phyloP scores from a whole-genome alignment of 495 filamentous ascomycete genomes.

The Hypoxylon cercidicola region DNA sequence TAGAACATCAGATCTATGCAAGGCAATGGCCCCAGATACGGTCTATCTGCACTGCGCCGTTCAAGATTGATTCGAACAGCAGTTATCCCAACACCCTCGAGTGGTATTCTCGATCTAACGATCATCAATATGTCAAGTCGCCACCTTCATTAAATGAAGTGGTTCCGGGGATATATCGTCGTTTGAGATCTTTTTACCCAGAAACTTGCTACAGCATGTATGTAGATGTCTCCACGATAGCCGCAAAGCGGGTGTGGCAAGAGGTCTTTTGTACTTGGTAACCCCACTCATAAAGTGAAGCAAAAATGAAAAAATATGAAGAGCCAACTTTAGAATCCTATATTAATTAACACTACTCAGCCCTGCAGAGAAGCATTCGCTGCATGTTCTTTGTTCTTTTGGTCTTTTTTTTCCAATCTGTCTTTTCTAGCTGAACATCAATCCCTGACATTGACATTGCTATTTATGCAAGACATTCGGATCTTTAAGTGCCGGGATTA shows the following conservation, averaged over 20 bases:
- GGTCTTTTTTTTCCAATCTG: neutral
- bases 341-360: too few species aligned
- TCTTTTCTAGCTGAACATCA: neutral
- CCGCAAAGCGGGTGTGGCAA: neutral
- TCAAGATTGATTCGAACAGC: too few species aligned
- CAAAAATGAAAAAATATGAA: too few species aligned
- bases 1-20: constrained; percentile 10
- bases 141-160: neutral
- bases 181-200: too few species aligned
- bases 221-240: too few species aligned
- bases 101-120: neutral
- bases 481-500: constrained; percentile 9
- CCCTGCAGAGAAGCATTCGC: too few species aligned
- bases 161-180: neutral
- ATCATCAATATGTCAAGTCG: neutral
- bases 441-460: neutral
- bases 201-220: too few species aligned
- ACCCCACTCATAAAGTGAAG: constrained; percentile 18
- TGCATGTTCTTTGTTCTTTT: too few species aligned
- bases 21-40: neutral
- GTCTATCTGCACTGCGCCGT: neutral
- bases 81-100: neutral
- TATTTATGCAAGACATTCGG: constrained; percentile 6
- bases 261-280: constrained; percentile 6
- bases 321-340: constrained; percentile 7